Conservation (phyloP, 2,329 filamentous ascomycete genomes). For the Hortaea sp. region DNA sequence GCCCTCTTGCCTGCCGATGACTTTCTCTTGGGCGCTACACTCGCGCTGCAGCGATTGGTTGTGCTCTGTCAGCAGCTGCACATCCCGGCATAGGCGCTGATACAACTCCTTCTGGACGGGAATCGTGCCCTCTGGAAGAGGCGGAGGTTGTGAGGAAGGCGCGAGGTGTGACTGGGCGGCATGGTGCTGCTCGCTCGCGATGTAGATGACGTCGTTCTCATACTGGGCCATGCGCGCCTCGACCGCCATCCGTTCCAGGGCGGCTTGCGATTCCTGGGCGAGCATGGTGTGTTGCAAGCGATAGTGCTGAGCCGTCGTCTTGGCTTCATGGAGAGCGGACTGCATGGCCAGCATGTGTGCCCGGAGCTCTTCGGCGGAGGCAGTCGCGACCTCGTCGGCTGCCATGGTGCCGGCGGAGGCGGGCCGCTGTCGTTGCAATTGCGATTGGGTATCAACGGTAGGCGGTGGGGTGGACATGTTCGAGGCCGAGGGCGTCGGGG, state of each 20-base stretch:
- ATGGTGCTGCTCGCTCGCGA: slow-evolving; percentile 56
- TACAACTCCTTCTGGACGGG: slow-evolving; percentile 43
- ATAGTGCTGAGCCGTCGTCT: slow-evolving; percentile 80
- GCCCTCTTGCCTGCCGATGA: slow-evolving; percentile 69
- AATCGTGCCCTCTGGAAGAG: slow-evolving; percentile 35
- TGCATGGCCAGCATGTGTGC: slow-evolving; percentile 44
- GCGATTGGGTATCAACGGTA: slow-evolving; percentile 20
- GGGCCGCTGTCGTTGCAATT: slow-evolving; percentile 5
- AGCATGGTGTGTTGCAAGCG: slow-evolving; percentile 83
- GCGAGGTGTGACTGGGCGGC: slow-evolving; percentile 32
- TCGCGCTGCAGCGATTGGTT: slow-evolving; percentile 55
- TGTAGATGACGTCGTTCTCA: slow-evolving; percentile 75
- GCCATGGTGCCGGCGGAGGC: slow-evolving; percentile 29
- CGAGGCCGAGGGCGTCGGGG: slow-evolving; percentile 42
- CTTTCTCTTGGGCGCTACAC: slow-evolving; percentile 62
- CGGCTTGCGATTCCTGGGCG: slow-evolving; percentile 72
- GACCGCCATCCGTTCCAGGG: slow-evolving; percentile 75
- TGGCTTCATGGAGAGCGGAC: slow-evolving; percentile 50
- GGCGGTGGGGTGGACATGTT: slow-evolving; percentile 42
- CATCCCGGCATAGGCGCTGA: slow-evolving; percentile 39
- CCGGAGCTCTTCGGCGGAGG: slow-evolving; percentile 43
- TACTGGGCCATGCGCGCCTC: slow-evolving; percentile 86
- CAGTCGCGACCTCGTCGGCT: slow-evolving; percentile 41
- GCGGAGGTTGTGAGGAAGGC: slow-evolving; percentile 30
- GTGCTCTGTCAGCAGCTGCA: slow-evolving; percentile 55